Percentiles rank a stretch among this genome's conserved stretches.
Evolutionary conservation across 805 yeast genomes (phyloP).

Genomic region (Nadsonia fulvescens): DNA sequence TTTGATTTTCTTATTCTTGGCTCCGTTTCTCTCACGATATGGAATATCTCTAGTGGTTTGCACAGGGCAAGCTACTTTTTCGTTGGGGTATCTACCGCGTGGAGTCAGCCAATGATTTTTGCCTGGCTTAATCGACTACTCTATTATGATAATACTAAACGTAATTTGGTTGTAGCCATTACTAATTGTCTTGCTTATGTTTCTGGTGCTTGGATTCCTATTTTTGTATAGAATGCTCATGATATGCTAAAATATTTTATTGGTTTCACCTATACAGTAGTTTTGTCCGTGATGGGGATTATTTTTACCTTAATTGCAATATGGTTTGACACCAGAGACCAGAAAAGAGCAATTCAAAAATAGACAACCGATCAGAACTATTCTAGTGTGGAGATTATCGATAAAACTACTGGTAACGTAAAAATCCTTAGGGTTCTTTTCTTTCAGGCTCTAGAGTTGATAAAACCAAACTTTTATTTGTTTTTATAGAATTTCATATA

Average conservation of each 20-base stretch:
- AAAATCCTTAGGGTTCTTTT: no score
- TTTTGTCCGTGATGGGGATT: conserved; percentile 19
- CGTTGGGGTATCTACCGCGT: conserved; percentile 28
- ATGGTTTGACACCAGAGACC: conserved; percentile 4
- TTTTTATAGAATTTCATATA: no score
- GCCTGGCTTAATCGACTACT: conserved; percentile 37
- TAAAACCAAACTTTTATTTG: no score
- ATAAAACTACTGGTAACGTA: no score
- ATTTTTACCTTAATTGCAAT: conserved; percentile 23
- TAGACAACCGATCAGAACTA: no score
- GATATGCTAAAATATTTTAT: conserved; percentile 22
- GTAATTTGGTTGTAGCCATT: conserved; percentile 22
- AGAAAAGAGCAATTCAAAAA: no score
- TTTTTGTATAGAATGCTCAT: conserved; percentile 23
- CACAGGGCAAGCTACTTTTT: conserved; percentile 35
- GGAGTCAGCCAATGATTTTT: conserved; percentile 39
- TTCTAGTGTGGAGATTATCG: no score
- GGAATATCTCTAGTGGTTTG: conserved; percentile 30
- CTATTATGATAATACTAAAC: conserved; percentile 22
- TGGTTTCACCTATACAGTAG: conserved; percentile 24
- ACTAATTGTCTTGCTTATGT: conserved; percentile 28
- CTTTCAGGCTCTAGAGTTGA: no score
- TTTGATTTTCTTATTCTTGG: conserved; percentile 24
- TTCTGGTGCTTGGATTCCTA: conserved; percentile 25
- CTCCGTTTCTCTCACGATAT: conserved; percentile 25